Evolutionary conservation across 1,284 basidiomycete genomes (phyloP), one percentile per base, ranked within the genome.

Genomic region (Singerocomus inundabilis): DNA sequence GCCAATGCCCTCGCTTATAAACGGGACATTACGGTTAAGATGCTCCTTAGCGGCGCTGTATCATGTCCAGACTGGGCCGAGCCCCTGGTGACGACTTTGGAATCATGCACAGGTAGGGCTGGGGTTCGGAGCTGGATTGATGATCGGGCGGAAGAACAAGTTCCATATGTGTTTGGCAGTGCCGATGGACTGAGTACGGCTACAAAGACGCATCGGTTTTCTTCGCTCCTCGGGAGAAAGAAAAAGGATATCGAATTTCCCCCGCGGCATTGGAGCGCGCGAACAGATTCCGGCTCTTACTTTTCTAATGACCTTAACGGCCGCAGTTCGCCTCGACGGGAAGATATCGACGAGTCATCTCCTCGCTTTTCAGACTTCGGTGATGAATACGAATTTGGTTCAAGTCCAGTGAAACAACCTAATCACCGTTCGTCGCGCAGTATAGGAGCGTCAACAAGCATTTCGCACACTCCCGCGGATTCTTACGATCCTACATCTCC

Each of bases 1-100:
- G 91, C 91, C 8, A 94, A 95, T 64, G 74, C 81, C 2, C 74
- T 86, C 41, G 91, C 92, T 5, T 96, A 95, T 64, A 76, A 80
- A 30, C 78, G 81, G 5, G 78, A 85, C 49, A 88, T 92, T 10
- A 83, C 85, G 0, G 85, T 78, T 1, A 88, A 88, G 67, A 79
- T 86, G 64, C 80, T 98, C 21, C 82, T 98, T 13, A 85, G 82
- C 39, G 94, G 94, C 10, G 67, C 70, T 6, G 73, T 96, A 38
- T 78, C 84, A 16, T 79, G 82, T 3, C 93, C 93, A 0, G 72
- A 80, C 3, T 97, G 91, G 89, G 85, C 93, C 1, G 69, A 77
- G 35, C 66, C 76, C 3, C 77, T 98, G 32, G 84, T 91, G 53
- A 78, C 80, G 50, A 85, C 85, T 2, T 75, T 98, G 21, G 83